phyloP scores from a whole-genome alignment of 192 early-diverging fungal genomes.

The Rhizoclosmatium globosum region DNA sequence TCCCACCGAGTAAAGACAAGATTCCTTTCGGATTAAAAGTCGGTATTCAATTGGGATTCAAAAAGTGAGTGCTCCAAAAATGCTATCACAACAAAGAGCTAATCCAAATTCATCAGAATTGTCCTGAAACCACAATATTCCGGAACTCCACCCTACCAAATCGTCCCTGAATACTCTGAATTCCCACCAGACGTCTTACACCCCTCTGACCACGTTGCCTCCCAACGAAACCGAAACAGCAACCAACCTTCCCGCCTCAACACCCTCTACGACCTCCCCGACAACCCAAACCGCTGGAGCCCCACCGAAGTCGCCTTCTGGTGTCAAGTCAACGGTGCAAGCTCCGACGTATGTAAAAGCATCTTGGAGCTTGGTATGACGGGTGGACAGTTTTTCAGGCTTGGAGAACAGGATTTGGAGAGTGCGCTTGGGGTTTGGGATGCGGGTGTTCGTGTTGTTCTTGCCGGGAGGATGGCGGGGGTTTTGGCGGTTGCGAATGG shows the following conservation, averaged over 20 bases:
- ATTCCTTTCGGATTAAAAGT: slow-evolving; percentile 23
- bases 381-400: slow-evolving; percentile 28
- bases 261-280: slow-evolving; percentile 30
- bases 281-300: slow-evolving; percentile 33
- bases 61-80: slow-evolving; percentile 12
- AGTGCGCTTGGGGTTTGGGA: slow-evolving; percentile 28
- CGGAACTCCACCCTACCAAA: slow-evolving; percentile 13
- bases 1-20: slow-evolving; percentile 10
- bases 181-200: slow-evolving; percentile 28
- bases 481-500: slow-evolving; percentile 20
- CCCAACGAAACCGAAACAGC: slow-evolving; percentile 9
- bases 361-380: slow-evolving; percentile 18
- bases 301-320: slow-evolving; percentile 27
- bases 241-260: neutral
- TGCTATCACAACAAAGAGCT: neutral
- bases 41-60: slow-evolving; percentile 29
- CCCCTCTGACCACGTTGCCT: slow-evolving; percentile 20
- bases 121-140: slow-evolving; percentile 8
- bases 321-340: slow-evolving; percentile 3
- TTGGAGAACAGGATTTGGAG: slow-evolving; percentile 7
- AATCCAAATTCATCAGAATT: neutral
- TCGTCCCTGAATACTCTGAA: slow-evolving; percentile 28
- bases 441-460: neutral
- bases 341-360: slow-evolving; percentile 1
- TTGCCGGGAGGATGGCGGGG: slow-evolving; percentile 5